These are phyloP conservation scores for Colletotrichum agaves DNA, from an alignment of 2,329 filamentous ascomycete genomes.

Conservation along the genomic window DNA sequence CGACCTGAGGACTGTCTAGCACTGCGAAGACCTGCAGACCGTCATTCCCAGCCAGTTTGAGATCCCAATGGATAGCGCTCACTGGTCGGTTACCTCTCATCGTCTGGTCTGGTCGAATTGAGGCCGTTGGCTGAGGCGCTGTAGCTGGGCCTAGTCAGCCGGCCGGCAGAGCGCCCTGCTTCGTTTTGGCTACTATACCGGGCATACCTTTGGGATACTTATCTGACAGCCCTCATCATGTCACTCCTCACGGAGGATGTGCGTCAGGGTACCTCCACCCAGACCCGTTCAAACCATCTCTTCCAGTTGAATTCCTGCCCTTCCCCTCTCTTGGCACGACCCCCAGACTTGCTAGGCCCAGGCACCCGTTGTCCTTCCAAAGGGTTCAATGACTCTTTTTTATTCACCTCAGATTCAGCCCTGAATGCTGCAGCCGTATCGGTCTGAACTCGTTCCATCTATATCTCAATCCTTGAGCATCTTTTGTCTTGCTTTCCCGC, in stretches of 20 bases:
- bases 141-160: conserved; percentile 15
- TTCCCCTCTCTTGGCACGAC: conserved; percentile 10
- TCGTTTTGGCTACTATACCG: background rate
- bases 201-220: too few species aligned
- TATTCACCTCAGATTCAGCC: background rate
- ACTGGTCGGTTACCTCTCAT: background rate
- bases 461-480: background rate
- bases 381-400: conserved; percentile 36
- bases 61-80: background rate
- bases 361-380: conserved; percentile 29
- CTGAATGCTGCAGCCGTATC: background rate
- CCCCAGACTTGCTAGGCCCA: conserved; percentile 3
- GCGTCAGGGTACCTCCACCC: conserved; percentile 5
- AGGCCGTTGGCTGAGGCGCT: conserved; percentile 26
- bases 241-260: conserved; percentile 12
- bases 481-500: background rate
- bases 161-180: conserved; percentile 11
- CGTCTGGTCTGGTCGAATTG: background rate
- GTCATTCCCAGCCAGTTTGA: background rate
- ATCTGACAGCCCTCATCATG: background rate
- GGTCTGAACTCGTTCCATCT: background rate
- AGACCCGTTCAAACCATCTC: conserved; percentile 6
- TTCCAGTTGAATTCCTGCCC: conserved; percentile 3
- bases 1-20: background rate
- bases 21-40: conserved; percentile 16